phyloP scores from a whole-genome alignment of 2,329 filamentous ascomycete species.

The Acrocalymma vagum region DNA sequence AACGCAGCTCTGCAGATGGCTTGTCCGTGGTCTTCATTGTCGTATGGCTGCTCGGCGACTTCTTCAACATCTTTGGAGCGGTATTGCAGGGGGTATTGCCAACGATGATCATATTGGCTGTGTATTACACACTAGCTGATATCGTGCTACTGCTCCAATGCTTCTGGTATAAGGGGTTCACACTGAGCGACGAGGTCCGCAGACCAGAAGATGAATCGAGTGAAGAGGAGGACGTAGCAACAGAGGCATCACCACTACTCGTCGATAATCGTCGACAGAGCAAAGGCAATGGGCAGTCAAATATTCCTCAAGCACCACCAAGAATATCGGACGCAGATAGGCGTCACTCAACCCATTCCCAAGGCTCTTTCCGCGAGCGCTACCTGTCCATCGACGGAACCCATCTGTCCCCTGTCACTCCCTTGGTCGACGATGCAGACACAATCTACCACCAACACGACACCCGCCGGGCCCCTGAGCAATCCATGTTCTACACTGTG shows the following conservation, averaged over 20 bases:
- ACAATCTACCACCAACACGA: too few relatives aligned
- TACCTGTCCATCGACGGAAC: slow-evolving; percentile 68
- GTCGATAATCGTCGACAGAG: slow-evolving; percentile 31
- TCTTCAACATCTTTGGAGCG: slow-evolving; percentile 96
- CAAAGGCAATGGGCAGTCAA: slow-evolving; percentile 31
- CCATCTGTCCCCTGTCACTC: slow-evolving; percentile 83
- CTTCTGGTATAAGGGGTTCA: slow-evolving; percentile 93
- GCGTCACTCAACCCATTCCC: slow-evolving; percentile 40
- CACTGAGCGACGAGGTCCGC: slow-evolving; percentile 43
- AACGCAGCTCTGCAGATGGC: slow-evolving; percentile 82
- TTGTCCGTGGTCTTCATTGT: slow-evolving; percentile 91
- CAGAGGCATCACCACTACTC: slow-evolving; percentile 45
- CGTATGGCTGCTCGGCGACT: slow-evolving; percentile 91
- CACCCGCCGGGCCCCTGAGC: slow-evolving; percentile 49
- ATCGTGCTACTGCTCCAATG: slow-evolving; percentile 88
- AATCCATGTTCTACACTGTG: slow-evolving; percentile 62
- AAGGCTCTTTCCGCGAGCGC: slow-evolving; percentile 52
- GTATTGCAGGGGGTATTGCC: slow-evolving; percentile 90
- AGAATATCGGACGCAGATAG: slow-evolving; percentile 48
- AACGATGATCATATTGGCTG: slow-evolving; percentile 93
- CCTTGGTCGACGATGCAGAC: too few relatives aligned
- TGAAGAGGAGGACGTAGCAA: slow-evolving; percentile 40
- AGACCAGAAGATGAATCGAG: slow-evolving; percentile 31
- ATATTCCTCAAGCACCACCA: slow-evolving; percentile 32
- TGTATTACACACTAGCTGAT: slow-evolving; percentile 93